Conservation (phyloP, 495 filamentous ascomycete species). For the Monascus purpureus region DNA sequence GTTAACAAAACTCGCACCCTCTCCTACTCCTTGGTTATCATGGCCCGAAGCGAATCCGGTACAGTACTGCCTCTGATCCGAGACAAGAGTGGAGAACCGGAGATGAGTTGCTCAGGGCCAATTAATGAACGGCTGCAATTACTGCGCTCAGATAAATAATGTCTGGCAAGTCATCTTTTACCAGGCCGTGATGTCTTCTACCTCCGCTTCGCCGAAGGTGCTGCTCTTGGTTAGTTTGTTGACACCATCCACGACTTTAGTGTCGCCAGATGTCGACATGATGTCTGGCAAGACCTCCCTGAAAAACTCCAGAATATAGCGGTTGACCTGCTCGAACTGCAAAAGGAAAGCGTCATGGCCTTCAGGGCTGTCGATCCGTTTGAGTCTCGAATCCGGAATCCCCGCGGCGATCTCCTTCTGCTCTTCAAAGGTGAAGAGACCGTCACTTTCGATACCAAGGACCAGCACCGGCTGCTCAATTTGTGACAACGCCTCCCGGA, state of each 20-base stretch:
- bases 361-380: slow-evolving; percentile 83
- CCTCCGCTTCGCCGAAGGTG: slow-evolving; percentile 88
- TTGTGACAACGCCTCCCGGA: slow-evolving; percentile 59
- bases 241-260: slow-evolving; percentile 19
- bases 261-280: slow-evolving; percentile 48
- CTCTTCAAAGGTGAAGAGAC: slow-evolving; percentile 91
- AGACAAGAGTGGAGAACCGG: too few species aligned
- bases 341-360: slow-evolving; percentile 94
- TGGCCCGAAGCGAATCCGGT: too few species aligned
- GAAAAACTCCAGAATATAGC: slow-evolving; percentile 73
- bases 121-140: slow-evolving; percentile 25
- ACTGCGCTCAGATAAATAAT: slow-evolving; percentile 8
- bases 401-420: slow-evolving; percentile 79
- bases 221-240: slow-evolving; percentile 56
- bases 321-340: slow-evolving; percentile 94
- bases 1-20: slow-evolving; percentile 27
- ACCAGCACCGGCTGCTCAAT: slow-evolving; percentile 83
- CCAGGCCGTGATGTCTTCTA: slow-evolving; percentile 96
- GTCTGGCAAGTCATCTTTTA: slow-evolving; percentile 23
- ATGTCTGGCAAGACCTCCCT: slow-evolving; percentile 71
- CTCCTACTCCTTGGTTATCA: slow-evolving; percentile 22
- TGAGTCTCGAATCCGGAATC: slow-evolving; percentile 63
- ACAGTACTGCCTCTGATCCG: too few species aligned
- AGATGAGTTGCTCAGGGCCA: too few species aligned
- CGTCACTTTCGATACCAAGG: slow-evolving; percentile 86